Percentiles rank a stretch among this genome's conserved stretches.
phyloP scores from a whole-genome alignment of 2,329 filamentous ascomycete species.

The Didymella arachidicola region DNA sequence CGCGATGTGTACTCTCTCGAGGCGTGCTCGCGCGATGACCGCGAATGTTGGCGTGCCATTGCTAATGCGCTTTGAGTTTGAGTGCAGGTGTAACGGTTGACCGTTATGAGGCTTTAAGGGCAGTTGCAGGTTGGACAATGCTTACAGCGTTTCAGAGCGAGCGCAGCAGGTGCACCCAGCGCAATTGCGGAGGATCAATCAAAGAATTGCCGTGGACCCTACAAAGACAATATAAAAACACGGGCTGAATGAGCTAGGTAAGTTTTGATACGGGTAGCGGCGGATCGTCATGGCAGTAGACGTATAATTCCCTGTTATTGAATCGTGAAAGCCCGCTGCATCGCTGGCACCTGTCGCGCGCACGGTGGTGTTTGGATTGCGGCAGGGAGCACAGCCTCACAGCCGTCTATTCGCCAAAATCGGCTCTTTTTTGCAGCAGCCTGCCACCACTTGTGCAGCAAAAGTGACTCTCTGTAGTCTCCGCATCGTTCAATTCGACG shows the following conservation, averaged over 20 bases:
- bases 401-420: conserved; percentile 15
- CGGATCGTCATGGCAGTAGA: conserved; percentile 30
- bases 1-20: conserved; percentile 25
- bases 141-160: conserved; percentile 26
- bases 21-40: conserved; percentile 22
- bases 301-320: conserved; percentile 33
- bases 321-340: conserved; percentile 16
- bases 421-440: conserved; percentile 7
- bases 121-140: background rate
- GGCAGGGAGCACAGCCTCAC: conserved; percentile 19
- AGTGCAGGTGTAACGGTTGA: background rate
- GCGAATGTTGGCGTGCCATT: conserved; percentile 31
- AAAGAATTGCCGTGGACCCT: conserved; percentile 4
- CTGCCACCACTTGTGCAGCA: conserved; percentile 15
- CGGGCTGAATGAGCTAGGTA: conserved; percentile 13
- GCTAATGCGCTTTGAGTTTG: conserved; percentile 3
- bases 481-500: conserved; percentile 9
- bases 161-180: conserved; percentile 21
- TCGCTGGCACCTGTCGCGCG: conserved; percentile 17
- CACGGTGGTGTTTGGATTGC: conserved; percentile 18
- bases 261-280: conserved; percentile 14
- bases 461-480: background rate
- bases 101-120: conserved; percentile 1
- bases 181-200: conserved; percentile 17
- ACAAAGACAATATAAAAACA: conserved; percentile 17